A percentile compares a stretch with the other conserved stretches of the same genome.
Evolutionary conservation across 116 monocot species (phyloP).

Genomic region (Papilionanthe hybrid): DNA sequence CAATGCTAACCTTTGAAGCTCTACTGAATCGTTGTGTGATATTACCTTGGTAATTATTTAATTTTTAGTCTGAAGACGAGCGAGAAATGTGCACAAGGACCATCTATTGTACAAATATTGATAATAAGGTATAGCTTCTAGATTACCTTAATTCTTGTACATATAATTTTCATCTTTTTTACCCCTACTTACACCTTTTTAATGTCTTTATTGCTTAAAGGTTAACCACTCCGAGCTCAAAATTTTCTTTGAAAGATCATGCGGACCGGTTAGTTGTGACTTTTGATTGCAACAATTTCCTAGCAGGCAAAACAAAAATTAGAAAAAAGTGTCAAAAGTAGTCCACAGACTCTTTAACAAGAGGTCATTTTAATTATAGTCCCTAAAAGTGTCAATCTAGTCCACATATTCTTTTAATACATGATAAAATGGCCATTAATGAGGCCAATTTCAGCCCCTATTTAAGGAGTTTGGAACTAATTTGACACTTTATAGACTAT

Average conservation of each 20-base stretch:
- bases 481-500: no score
- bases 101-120: conserved; percentile 95
- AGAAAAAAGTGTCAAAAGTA: no score
- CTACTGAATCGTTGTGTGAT: no score
- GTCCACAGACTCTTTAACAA: no score
- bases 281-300: background rate
- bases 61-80: conserved; percentile 74
- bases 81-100: conserved; percentile 88
- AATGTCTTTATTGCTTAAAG: conserved; percentile 23
- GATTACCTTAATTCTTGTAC: background rate
- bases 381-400: no score
- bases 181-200: background rate
- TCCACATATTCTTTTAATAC: no score
- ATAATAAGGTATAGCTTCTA: conserved; percentile 59
- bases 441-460: no score
- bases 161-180: background rate
- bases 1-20: no score
- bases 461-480: no score
- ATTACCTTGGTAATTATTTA: background rate
- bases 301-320: no score
- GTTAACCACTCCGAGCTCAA: conserved; percentile 70
- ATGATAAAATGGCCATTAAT: no score
- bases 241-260: conserved; percentile 75
- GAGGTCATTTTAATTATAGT: no score
- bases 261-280: conserved; percentile 62